These are phyloP conservation scores for Kazachstania sp. DNA, from an alignment of 1,139 yeast species.

Conservation along the genomic window DNA sequence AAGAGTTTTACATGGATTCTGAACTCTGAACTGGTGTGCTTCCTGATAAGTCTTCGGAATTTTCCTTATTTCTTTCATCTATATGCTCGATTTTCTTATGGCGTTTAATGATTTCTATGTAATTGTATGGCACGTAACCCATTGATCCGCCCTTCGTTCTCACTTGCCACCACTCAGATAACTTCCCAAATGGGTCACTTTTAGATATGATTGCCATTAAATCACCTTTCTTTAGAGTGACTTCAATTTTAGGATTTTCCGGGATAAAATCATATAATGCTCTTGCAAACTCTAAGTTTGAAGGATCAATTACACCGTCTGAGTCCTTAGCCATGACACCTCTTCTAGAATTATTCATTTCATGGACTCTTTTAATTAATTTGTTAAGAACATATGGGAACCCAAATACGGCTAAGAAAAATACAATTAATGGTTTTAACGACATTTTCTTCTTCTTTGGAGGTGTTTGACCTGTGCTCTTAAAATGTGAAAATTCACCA, in stretches of 20 bases:
- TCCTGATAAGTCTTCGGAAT: background rate
- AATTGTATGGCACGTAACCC: conserved; percentile 87
- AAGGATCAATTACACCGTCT: conserved; percentile 45
- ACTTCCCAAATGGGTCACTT: conserved; percentile 67
- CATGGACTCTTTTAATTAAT: conserved; percentile 28
- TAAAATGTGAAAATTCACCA: conserved; percentile 60
- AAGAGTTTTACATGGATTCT: background rate
- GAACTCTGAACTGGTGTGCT: background rate
- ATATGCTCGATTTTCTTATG: conserved; percentile 19
- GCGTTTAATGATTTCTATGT: conserved; percentile 61
- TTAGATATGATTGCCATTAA: conserved; percentile 75
- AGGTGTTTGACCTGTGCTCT: conserved; percentile 15
- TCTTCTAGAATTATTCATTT: conserved; percentile 22
- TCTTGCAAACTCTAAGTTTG: conserved; percentile 76
- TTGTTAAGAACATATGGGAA: conserved; percentile 79
- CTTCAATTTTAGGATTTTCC: conserved; percentile 79
- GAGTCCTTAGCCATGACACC: background rate
- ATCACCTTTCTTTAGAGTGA: conserved; percentile 71
- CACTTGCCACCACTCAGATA: conserved; percentile 91
- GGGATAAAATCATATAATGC: conserved; percentile 87
- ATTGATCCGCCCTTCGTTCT: conserved; percentile 78
- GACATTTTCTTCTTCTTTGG: conserved; percentile 43
- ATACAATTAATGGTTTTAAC: conserved; percentile 74
- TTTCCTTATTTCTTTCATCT: background rate
- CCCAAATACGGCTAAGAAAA: conserved; percentile 85